These are phyloP conservation scores for Sophora flavescens DNA, from an alignment of 306 rosid species.

Conservation along the genomic window DNA sequence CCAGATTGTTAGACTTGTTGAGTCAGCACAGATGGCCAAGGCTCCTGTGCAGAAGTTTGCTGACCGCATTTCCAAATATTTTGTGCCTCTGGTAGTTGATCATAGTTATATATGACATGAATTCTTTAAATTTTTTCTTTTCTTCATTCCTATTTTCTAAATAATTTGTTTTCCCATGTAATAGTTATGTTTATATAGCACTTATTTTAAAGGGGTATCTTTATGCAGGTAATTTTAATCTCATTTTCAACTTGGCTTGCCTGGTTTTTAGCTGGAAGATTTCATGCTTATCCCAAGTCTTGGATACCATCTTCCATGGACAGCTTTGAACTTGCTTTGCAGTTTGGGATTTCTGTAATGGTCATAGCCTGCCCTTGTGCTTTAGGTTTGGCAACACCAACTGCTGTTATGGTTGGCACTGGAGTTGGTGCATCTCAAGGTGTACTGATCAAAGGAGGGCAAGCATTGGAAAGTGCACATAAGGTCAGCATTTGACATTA, in stretches of 20 bases:
- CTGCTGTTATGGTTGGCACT: constrained; percentile 89
- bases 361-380: constrained; percentile 96
- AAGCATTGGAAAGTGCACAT: constrained; percentile 78
- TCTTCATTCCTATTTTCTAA: not conserved
- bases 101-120: not conserved
- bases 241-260: constrained; percentile 74
- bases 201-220: constrained; percentile 16
- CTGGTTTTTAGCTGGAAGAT: constrained; percentile 76
- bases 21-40: constrained; percentile 85
- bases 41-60: constrained; percentile 89
- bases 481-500: constrained; percentile 58
- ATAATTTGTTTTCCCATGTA: not conserved
- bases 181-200: not conserved
- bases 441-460: constrained; percentile 84
- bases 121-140: not conserved
- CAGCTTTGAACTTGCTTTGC: constrained; percentile 81
- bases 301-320: constrained; percentile 78
- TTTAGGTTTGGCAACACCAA: constrained; percentile 87
- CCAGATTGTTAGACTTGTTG: constrained; percentile 81
- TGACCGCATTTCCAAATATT: constrained; percentile 76
- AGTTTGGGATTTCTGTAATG: constrained; percentile 87
- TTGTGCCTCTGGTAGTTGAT: constrained; percentile 82
- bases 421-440: constrained; percentile 92
- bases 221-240: constrained; percentile 64
- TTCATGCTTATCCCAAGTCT: constrained; percentile 64